Evolutionary conservation across 1,284 basidiomycete species (phyloP), one percentile per base, ranked within the genome.

Genomic region (Ceratobasidium sp.): DNA sequence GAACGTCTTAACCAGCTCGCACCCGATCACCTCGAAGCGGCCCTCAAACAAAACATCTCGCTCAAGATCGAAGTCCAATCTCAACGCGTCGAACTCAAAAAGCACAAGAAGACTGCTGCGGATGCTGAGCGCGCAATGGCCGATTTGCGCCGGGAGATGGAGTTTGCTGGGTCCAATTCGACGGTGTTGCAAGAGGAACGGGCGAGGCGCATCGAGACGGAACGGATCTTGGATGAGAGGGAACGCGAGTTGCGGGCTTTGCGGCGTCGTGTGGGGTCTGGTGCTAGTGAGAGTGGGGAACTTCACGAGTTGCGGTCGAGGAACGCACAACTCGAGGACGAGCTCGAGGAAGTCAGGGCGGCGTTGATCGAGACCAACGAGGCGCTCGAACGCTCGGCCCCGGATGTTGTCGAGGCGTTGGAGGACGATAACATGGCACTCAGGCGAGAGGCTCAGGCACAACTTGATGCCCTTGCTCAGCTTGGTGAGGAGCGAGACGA

Each of bases 31-130:
- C 90, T 96, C 77, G 91, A 96, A 76, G 89, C 89, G 5, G 93
- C 92, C 1, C 85, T 96, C 55, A 94, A 95, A 75, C 94, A 97
- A 78, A 97, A 97, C 75, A 93, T 96, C 75, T 91, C 90, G 73
- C 88, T 97, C 77, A 96, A 96, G 73, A 90, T 96, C 74, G 93
- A 96, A 77, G 93, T 95, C 12, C 91, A 96, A 74, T 90, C 94
- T 73, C 86, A 92, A 1, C 88, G 91, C n/a, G 88, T 93, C 80
- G 95, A 97, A 79, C 85, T 95, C 75, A 97, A 97, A 83, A 92
- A 92, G 77, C 84, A 94, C 71, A 94, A 94, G 80, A 94, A 95
- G 78, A 85, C 94, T 31, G 84, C 96, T 1, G 80, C 93, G 25
- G 92, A 95, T 75, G 86, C 92, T 22, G 90, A 96, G 76, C 85